Conservation (phyloP, 306 rosid genomes). For the Adenanthera pavonina region DNA sequence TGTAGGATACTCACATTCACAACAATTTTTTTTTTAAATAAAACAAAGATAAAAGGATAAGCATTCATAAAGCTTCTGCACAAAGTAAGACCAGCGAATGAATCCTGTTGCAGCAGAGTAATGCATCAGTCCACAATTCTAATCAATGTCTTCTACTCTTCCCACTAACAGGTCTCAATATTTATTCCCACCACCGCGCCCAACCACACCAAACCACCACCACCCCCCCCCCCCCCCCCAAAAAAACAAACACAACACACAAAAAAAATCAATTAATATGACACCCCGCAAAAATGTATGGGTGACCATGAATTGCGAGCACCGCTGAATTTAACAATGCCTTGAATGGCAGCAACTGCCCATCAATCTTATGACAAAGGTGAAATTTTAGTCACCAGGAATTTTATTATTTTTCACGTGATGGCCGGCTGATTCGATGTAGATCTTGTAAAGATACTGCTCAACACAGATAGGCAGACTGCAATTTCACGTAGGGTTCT, state of each 20-base stretch:
- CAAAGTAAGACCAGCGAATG: no score
- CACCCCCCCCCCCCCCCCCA: slow-evolving; percentile 6
- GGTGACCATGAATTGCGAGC: slow-evolving; percentile 16
- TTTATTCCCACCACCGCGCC: neutral
- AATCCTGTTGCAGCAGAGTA: no score
- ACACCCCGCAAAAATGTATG: neutral
- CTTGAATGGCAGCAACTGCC: slow-evolving; percentile 14
- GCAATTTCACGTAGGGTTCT: slow-evolving; percentile 5
- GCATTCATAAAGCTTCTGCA: no score
- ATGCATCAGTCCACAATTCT: slow-evolving; percentile 33
- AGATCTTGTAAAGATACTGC: neutral
- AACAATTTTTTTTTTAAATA: no score
- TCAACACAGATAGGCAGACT: neutral
- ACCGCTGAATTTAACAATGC: neutral
- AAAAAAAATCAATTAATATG: neutral
- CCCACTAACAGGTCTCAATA: slow-evolving; percentile 6
- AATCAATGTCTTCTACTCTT: neutral
- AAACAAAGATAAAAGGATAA: no score
- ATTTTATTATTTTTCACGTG: neutral
- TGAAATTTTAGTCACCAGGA: slow-evolving; percentile 5
- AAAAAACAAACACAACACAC: no score
- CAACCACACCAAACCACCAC: neutral
- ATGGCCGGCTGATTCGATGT: neutral
- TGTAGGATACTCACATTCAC: slow-evolving; percentile 17
- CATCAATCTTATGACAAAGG: slow-evolving; percentile 18